phyloP scores from a whole-genome alignment of 2,329 filamentous ascomycete genomes.

The Fusarium sp. region DNA sequence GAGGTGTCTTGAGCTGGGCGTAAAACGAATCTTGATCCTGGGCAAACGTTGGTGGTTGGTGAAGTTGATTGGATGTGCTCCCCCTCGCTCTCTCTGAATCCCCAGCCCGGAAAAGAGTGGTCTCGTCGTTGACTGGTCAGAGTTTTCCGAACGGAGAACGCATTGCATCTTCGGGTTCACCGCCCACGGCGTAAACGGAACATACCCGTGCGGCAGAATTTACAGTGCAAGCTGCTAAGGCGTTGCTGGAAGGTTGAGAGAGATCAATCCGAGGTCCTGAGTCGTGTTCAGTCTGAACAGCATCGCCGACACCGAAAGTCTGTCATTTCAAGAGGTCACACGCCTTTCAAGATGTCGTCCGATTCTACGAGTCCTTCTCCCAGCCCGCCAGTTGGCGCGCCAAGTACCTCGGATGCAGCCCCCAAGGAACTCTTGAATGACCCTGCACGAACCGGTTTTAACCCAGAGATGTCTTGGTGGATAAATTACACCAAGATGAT shows the following conservation, averaged over 20 bases:
- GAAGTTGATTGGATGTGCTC: conserved; percentile 45
- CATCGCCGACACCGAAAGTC: conserved; percentile 4
- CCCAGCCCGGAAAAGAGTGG: neutral
- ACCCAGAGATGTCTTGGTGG: conserved; percentile 76
- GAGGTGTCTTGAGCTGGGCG: conserved; percentile 44
- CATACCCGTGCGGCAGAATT: conserved; percentile 34
- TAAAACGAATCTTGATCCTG: conserved; percentile 34
- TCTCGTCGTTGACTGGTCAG: no score
- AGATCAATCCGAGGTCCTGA: conserved; percentile 30
- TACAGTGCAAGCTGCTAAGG: conserved; percentile 14
- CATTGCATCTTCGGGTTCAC: conserved; percentile 18
- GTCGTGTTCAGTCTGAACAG: conserved; percentile 9
- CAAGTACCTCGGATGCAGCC: conserved; percentile 33
- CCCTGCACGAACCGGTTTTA: conserved; percentile 73
- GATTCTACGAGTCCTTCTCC: conserved; percentile 26
- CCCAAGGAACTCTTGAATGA: conserved; percentile 67
- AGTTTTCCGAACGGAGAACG: no score
- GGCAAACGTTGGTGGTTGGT: conserved; percentile 36
- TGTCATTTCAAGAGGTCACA: neutral
- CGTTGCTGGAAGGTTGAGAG: conserved; percentile 33
- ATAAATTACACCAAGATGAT: conserved; percentile 89
- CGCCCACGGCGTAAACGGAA: conserved; percentile 34
- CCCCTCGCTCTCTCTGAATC: conserved; percentile 22
- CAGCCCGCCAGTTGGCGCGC: conserved; percentile 32
- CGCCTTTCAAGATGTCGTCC: conserved; percentile 40